Base-by-base conservation (phyloP, 140 eudicot genomes). In the Erigeron philadelphicus region DNA sequence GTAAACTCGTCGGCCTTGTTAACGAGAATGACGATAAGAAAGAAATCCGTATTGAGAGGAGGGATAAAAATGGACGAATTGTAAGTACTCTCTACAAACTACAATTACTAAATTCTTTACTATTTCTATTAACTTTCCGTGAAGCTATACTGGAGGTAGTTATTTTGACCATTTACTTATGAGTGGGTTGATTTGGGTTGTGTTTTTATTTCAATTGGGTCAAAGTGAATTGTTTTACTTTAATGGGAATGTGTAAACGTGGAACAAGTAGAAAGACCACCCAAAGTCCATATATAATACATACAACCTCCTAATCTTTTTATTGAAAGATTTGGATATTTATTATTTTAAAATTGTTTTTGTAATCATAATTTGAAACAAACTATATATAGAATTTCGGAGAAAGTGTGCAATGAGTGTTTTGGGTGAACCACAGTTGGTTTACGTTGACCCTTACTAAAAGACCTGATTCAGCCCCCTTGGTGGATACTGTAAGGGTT, bases 51-150 rank as follows among this genome's bases (percentile, higher is more conserved):
- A 83, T 92, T 15, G 98, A 92, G 78, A 81, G 98, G 84, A 81
- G 84, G 1, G 98, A 92, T 78, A 96, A 92, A 56, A 86, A 82
- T 84, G 98, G 98, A 40, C 83, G 98, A 78, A 84, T 86, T 64
- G 97, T 91, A 81, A 88, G 92, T 91, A 53, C 47, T 72, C 65
- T 1, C 47, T 44, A 7, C 49, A 21, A 21, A 21, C 25, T 21
- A 7, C 49, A 61, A 61, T 12, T 6, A 61, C 67, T 61, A 2
- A 31, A 31, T 2, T 31, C 38, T 31, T 2, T 2, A 31, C 38
- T 31, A 31, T 31, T 31, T 31, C 56, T 50, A n/a, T 50, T 3
- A 50, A 50, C 19, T 31, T 31, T 31, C 38, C 4, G 38, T 31
- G 38, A 31, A 31, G 56, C 56, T n/a, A 50, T 50, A 12, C 3